Evolutionary conservation across 805 yeast genomes (phyloP).

Genomic region (Yarrowia sp.): DNA sequence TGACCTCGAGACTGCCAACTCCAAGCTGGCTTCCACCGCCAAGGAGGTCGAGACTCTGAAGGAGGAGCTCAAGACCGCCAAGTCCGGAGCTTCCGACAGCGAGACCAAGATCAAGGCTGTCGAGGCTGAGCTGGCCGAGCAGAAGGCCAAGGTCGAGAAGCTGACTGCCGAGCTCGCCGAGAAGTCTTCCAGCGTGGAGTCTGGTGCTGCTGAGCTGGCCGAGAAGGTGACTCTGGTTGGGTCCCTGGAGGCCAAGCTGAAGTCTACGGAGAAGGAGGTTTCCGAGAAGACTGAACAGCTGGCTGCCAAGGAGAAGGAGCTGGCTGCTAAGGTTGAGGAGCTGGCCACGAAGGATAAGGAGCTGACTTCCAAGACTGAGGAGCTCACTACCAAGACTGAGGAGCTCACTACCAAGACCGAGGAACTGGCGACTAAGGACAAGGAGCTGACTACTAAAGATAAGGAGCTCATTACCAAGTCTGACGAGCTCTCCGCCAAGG

Average conservation of each 20-base stretch:
- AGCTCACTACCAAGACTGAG: background rate
- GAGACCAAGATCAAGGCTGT: constrained; percentile 23
- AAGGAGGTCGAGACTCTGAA: constrained; percentile 17
- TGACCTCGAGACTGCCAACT: constrained; percentile 27
- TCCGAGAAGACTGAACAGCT: background rate
- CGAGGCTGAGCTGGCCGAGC: constrained; percentile 22
- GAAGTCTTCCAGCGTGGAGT: background rate
- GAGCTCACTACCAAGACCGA: background rate
- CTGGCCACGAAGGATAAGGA: background rate
- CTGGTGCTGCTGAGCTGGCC: background rate
- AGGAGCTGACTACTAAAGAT: background rate
- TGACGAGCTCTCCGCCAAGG: background rate
- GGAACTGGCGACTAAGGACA: background rate
- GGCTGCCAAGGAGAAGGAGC: background rate
- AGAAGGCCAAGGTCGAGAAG: background rate
- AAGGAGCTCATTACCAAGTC: background rate
- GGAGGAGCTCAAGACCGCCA: constrained; percentile 1
- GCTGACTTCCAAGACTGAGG: background rate
- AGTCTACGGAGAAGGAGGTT: background rate
- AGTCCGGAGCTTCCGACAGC: constrained; percentile 26
- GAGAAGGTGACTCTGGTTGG: background rate
- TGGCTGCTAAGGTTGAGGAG: background rate
- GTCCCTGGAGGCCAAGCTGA: background rate
- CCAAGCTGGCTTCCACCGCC: constrained; percentile 16
- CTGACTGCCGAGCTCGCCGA: background rate